Evolutionary conservation across 2,329 filamentous ascomycete genomes (phyloP).

Genomic region (Diaporthe destruens): DNA sequence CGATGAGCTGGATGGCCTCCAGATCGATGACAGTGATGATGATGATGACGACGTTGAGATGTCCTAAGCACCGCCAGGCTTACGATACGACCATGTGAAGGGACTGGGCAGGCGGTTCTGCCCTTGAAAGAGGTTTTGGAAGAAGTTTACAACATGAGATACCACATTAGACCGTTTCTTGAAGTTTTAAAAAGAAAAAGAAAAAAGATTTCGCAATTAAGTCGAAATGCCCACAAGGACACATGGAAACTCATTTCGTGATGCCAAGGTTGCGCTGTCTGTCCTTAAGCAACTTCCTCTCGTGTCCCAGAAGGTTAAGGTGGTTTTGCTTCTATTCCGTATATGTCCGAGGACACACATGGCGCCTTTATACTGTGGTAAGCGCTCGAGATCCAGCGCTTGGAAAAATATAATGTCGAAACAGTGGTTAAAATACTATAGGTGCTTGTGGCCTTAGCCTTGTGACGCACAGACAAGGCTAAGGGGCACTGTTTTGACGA

Average conservation of each 20-base stretch:
- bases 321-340: too few relatives aligned
- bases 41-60: constrained; percentile 42
- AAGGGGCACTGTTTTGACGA: too few relatives aligned
- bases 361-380: too few relatives aligned
- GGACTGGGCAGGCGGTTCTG: not conserved
- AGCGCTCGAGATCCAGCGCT: too few relatives aligned
- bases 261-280: not conserved
- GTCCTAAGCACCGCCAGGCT: constrained; percentile 31
- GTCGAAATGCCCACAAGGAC: not conserved
- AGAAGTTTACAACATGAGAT: constrained; percentile 35
- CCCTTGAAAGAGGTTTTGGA: not conserved
- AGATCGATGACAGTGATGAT: constrained; percentile 40
- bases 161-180: constrained; percentile 34
- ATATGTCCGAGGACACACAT: too few relatives aligned
- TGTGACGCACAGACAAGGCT: too few relatives aligned
- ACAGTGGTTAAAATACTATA: too few relatives aligned
- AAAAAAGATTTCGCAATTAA: not conserved
- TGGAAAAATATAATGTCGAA: too few relatives aligned
- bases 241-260: not conserved
- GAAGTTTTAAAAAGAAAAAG: not conserved
- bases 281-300: not conserved
- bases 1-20: constrained; percentile 41
- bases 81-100: not conserved
- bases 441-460: too few relatives aligned
- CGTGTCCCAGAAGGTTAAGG: not conserved